Conservation (phyloP, 225 moss, liverwort and hornwort species). For the Polytrichum formosum region DNA sequence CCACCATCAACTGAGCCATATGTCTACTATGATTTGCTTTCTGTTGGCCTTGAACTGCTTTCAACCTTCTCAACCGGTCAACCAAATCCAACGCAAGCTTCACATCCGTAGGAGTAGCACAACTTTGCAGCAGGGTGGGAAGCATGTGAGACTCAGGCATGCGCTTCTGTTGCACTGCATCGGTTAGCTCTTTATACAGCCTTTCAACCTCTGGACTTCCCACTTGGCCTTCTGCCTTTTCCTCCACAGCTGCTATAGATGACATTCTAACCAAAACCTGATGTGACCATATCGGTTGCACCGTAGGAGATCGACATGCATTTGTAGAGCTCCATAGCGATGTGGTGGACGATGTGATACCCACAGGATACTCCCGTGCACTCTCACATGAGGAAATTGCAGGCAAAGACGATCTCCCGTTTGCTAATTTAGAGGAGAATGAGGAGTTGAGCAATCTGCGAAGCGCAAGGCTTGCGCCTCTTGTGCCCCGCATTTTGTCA, state of each 20-base stretch:
- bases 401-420: constrained; percentile 14
- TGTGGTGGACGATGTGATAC: constrained; percentile 1
- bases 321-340: constrained; percentile 2
- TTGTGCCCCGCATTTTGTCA: constrained; percentile 27
- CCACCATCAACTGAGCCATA: constrained; percentile 58
- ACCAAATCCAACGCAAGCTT: constrained; percentile 70
- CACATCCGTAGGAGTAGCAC: constrained; percentile 55
- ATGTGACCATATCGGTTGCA: constrained; percentile 3
- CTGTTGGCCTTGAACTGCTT: constrained; percentile 87
- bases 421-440: constrained; percentile 7
- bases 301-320: constrained; percentile 4
- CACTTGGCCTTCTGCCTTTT: constrained; percentile 9
- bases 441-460: constrained; percentile 24
- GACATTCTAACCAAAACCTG: constrained; percentile 17
- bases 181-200: constrained; percentile 56
- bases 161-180: constrained; percentile 60
- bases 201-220: constrained; percentile 68
- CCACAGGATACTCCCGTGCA: constrained; percentile 14
- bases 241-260: constrained; percentile 37
- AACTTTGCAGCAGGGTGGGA: constrained; percentile 57
- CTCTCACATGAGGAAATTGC: not conserved
- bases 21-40: constrained; percentile 61
- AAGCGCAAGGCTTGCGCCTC: constrained; percentile 31
- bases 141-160: constrained; percentile 67
- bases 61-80: constrained; percentile 68